A percentile compares a stretch with the other conserved stretches of the same genome.
Evolutionary conservation across 2,329 filamentous ascomycete species (phyloP).

Genomic region (Sphaerostilbella broomeana): DNA sequence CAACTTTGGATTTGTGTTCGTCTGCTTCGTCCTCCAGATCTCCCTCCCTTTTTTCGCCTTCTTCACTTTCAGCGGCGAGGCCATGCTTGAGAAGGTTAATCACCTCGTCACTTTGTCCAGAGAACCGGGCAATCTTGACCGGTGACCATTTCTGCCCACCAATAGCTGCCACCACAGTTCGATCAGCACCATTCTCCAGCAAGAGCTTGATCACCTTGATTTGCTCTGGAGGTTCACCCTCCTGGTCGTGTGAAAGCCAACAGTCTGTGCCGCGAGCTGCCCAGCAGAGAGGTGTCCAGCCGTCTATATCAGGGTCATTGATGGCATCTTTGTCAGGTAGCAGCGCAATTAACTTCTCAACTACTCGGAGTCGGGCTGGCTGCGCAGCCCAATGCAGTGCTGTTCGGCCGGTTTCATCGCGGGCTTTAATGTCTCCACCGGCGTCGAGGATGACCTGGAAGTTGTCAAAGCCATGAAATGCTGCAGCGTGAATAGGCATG

Average conservation of each 20-base stretch:
- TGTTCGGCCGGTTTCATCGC: conserved; percentile 7
- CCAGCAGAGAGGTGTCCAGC: conserved; percentile 15
- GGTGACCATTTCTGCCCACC: conserved; percentile 8
- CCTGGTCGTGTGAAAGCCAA: neutral
- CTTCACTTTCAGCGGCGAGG: conserved; percentile 1
- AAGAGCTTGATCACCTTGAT: conserved; percentile 11
- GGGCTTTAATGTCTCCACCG: conserved; percentile 7
- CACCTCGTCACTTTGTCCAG: conserved; percentile 3
- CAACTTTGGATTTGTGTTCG: conserved; percentile 8
- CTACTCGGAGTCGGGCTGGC: conserved; percentile 5
- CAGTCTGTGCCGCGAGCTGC: conserved; percentile 5
- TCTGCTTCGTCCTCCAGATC: neutral
- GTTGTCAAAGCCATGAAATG: conserved; percentile 10
- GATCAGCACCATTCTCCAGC: conserved; percentile 11
- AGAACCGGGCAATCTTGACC: conserved; percentile 11
- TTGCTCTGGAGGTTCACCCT: conserved; percentile 9
- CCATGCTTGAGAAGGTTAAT: conserved; percentile 10
- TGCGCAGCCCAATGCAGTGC: conserved; percentile 13
- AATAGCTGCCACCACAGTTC: conserved; percentile 1
- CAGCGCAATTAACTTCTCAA: conserved; percentile 8
- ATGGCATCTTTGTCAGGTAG: conserved; percentile 6
- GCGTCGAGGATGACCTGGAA: conserved; percentile 11
- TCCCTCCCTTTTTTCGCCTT: neutral
- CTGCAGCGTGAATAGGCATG: conserved; percentile 11
- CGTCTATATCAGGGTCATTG: conserved; percentile 9